phyloP scores from a whole-genome alignment of 371 early-diverging fungal species.

The Apophysomyces ossiformis region DNA sequence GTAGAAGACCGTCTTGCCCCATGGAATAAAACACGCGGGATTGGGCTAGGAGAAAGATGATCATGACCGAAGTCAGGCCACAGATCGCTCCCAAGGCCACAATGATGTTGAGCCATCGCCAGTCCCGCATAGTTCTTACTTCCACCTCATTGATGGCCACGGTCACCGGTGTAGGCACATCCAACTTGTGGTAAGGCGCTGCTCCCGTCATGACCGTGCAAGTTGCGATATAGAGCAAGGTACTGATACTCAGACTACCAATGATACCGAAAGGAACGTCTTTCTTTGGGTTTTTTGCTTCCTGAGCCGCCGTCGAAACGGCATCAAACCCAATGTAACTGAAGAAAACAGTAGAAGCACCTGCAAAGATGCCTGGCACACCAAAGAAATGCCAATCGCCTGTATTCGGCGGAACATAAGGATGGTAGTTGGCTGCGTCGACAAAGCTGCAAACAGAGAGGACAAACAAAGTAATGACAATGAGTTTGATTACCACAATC shows the following conservation, averaged over 20 bases:
- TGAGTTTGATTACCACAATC: constrained; percentile 72
- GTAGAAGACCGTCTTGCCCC: constrained; percentile 83
- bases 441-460: constrained; percentile 65
- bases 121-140: constrained; percentile 45
- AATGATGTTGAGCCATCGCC: constrained; percentile 68
- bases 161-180: constrained; percentile 62
- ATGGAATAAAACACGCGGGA: constrained; percentile 86
- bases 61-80: constrained; percentile 78
- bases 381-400: constrained; percentile 62
- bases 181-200: constrained; percentile 53
- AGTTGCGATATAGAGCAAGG: constrained; percentile 72
- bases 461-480: constrained; percentile 78
- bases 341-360: constrained; percentile 79
- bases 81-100: constrained; percentile 75
- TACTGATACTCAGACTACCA: constrained; percentile 74
- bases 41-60: constrained; percentile 76
- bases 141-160: constrained; percentile 56
- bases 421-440: constrained; percentile 67
- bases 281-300: constrained; percentile 75
- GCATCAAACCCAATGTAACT: constrained; percentile 88
- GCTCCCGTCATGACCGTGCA: constrained; percentile 77
- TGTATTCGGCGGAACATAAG: constrained; percentile 74
- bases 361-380: constrained; percentile 70
- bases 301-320: constrained; percentile 84
- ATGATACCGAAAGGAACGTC: constrained; percentile 88